phyloP scores from a whole-genome alignment of 139 green algal genomes.

The Asterochloris erici region DNA sequence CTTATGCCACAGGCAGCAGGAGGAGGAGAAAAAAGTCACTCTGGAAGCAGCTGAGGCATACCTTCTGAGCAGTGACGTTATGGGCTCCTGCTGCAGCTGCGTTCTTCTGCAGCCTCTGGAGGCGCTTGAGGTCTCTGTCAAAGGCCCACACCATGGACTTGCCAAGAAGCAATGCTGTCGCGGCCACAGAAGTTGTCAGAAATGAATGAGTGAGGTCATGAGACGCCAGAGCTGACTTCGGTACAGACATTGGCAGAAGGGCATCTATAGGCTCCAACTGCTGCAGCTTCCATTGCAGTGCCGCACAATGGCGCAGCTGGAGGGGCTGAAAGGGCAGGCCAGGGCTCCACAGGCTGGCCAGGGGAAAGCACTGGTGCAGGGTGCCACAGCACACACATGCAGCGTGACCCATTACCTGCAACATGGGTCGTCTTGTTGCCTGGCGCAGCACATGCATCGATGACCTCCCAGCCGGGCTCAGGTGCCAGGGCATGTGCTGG shows the following conservation, averaged over 20 bases:
- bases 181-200: too few species aligned
- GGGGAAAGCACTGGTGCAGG: too few species aligned
- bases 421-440: slow-evolving; percentile 99
- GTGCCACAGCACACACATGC: neutral
- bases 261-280: too few species aligned
- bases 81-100: slow-evolving; percentile 48
- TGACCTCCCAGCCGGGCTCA: slow-evolving; percentile 63
- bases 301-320: too few species aligned
- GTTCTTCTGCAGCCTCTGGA: slow-evolving; percentile 66
- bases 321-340: too few species aligned
- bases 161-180: slow-evolving; percentile 6
- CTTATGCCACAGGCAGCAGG: too few species aligned
- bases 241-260: too few species aligned
- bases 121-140: slow-evolving; percentile 72
- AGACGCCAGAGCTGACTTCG: too few species aligned
- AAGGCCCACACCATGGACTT: slow-evolving; percentile 70
- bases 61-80: slow-evolving; percentile 32
- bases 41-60: neutral
- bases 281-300: too few species aligned
- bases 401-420: slow-evolving; percentile 28
- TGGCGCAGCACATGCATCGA: slow-evolving; percentile 94
- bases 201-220: too few species aligned
- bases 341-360: too few species aligned
- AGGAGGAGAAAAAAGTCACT: too few species aligned
- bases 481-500: slow-evolving; percentile 80